These are phyloP conservation scores for Platanthera guangdongensis DNA, from an alignment of 106 monocot species.

Conservation along the genomic window DNA sequence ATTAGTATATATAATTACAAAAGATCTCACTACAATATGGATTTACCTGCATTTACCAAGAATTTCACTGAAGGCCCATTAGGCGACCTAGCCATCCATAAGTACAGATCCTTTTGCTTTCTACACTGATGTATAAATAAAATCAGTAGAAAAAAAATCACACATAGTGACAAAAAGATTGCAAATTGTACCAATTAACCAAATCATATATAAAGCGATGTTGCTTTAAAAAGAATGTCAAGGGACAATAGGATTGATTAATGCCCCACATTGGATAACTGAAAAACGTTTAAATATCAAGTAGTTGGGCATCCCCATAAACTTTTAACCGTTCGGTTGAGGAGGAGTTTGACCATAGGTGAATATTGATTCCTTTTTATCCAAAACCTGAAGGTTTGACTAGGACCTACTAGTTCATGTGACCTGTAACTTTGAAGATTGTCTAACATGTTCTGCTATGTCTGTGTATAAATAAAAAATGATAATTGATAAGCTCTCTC, in stretches of 20 bases:
- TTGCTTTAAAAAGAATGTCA: background rate
- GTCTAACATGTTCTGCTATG: too few relatives aligned
- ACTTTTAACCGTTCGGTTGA: background rate
- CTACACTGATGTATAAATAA: conserved; percentile 65
- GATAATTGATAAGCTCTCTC: too few relatives aligned
- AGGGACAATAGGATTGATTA: background rate
- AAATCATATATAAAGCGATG: background rate
- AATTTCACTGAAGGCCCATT: conserved; percentile 87
- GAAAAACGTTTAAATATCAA: background rate
- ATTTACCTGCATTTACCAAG: conserved; percentile 78
- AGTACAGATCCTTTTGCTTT: conserved; percentile 85
- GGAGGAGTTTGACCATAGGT: background rate
- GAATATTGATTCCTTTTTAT: background rate
- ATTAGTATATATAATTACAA: background rate
- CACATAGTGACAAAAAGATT: background rate
- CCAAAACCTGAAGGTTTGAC: too few relatives aligned
- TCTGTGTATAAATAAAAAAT: too few relatives aligned
- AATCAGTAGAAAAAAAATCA: background rate
- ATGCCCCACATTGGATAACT: background rate
- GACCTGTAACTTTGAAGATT: too few relatives aligned
- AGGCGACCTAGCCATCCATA: conserved; percentile 91
- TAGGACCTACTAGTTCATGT: too few relatives aligned
- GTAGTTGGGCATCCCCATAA: background rate
- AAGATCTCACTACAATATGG: background rate
- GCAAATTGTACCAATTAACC: background rate